Evolutionary conservation across 1,284 basidiomycete species (phyloP), one percentile per base, ranked within the genome.

Genomic region (Paramarasmius palmivorus): DNA sequence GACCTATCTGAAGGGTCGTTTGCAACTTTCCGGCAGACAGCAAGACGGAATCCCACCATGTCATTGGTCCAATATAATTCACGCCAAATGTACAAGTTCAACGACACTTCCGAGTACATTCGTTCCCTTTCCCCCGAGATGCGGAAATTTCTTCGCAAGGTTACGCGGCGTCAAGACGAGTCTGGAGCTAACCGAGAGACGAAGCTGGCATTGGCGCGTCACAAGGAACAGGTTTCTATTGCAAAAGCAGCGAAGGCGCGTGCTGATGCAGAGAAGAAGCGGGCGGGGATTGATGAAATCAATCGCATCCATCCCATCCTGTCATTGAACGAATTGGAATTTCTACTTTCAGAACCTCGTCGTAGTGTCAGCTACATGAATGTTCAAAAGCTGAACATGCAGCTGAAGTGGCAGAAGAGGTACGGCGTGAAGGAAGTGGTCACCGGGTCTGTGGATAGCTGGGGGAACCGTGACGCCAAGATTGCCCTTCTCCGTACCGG

Each of bases 41-140:
- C 44, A 9, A 34, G 37, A 7, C 12, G 22, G 1, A 52, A 54
- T 22, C 55, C 59, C n/a, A 53, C 48, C 10, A 55, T 57, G 50
- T 51, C 57, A 0, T 32, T 57, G 2, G 17, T 48, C n/a, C 57
- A 58, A 40, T 56, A 57, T 48, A 59, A 49, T 22, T 46, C 59
- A 4, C 53, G 54, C 2, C 35, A 57, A 29, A 61, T 61, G 59
- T 61, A 53, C 50, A 56, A 57, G 48, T 44, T 49, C 19, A 58
- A 60, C 45, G 23, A 42, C 4, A 58, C 59, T n/a, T 53, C 55
- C 3, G 40, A 37, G 4, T 58, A 35, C 20, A 1, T 58, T 7
- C 41, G 12, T 4, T 37, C 39, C 3, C 26, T 60, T 15, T 22
- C 15, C 3, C 34, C 55, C 4, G 15, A 45, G 15, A 51, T 50